Base-by-base conservation (phyloP, 106 monocot genomes). In the Hemerocallis citrina region DNA sequence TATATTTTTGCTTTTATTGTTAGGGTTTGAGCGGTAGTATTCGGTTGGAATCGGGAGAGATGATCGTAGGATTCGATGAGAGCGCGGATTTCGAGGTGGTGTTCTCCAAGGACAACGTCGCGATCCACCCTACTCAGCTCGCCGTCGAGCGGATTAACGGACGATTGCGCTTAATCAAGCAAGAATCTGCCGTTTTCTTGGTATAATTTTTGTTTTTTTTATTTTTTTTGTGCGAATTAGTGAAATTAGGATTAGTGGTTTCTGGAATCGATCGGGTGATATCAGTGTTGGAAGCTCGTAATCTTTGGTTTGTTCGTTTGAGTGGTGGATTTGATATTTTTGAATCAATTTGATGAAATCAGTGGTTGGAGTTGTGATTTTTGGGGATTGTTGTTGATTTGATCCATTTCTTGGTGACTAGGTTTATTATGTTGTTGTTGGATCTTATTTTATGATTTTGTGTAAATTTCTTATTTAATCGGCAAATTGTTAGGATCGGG, bases 111-210 rank as follows among this genome's bases (percentile, higher is more conserved):
- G 85, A 85, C 7, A 74, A 85, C 49, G 81, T 85, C 37, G 68
- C 77, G 31, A 75, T 85, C 40, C 85, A 81, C 55, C 81, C 85
- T 5, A 81, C 81, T 30, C 81, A 85, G 68, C 62, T 61, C 37
- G 74, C 57, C 17, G 43, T 62, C 2, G 77, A 77, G 65, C 37
- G 85, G 57, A 85, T 85, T 59, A 77, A 74, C 52, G 85, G 85
- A 7, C 63, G 81, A 5, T 41, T 85, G 57, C 62, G 74, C 29
- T 74, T 85, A 40, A 16, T 71, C 40, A 80, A 80, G 67, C 74
- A 72, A 31, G 68, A 48, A 14, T 34, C 66, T 0, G 71, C 49
- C 2, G 33, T 85, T 17, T 85, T 74, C 74, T 57, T 85, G 77
- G 85, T 85, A 59, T 49, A 24, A 20, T 35, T 36, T 39, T 8